These are phyloP conservation scores for Boletellus ananas DNA, from an alignment of 768 basidiomycete species.

Conservation along the genomic window DNA sequence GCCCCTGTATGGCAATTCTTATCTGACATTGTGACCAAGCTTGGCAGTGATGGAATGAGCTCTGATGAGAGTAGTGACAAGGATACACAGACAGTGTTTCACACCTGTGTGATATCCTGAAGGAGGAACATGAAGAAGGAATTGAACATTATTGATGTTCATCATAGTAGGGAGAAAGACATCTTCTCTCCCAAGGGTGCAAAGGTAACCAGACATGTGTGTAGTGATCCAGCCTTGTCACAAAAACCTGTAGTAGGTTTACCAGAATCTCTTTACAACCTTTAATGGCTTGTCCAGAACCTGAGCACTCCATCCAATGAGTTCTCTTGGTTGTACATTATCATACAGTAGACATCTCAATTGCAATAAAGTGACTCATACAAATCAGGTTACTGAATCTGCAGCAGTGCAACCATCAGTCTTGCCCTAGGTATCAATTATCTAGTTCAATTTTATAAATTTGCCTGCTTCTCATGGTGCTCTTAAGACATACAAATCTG, in stretches of 20 bases:
- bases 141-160: slow-evolving; percentile 2
- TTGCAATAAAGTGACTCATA: too few species aligned
- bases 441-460: slow-evolving; percentile 11
- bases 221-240: not conserved
- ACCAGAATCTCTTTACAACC: not conserved
- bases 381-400: too few species aligned
- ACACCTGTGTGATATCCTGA: not conserved
- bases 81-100: not conserved
- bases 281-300: not conserved
- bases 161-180: not conserved
- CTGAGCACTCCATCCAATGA: not conserved
- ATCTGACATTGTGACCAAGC: not conserved
- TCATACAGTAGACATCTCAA: too few species aligned
- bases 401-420: too few species aligned
- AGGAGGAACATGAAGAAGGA: slow-evolving; percentile 4
- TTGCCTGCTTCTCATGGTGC: slow-evolving; percentile 3
- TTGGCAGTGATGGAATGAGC: slow-evolving; percentile 6
- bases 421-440: slow-evolving; percentile 17
- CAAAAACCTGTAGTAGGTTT: not conserved
- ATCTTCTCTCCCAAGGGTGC: slow-evolving; percentile 1
- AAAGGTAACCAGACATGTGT: not conserved
- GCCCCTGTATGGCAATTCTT: not conserved
- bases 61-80: slow-evolving; percentile 6
- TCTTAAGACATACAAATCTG: slow-evolving; percentile 54
- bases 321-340: not conserved